Evolutionary conservation across 2,329 filamentous ascomycete species (phyloP), one percentile per base, ranked within the genome.

Genomic region (Chaetothyriales sp.): DNA sequence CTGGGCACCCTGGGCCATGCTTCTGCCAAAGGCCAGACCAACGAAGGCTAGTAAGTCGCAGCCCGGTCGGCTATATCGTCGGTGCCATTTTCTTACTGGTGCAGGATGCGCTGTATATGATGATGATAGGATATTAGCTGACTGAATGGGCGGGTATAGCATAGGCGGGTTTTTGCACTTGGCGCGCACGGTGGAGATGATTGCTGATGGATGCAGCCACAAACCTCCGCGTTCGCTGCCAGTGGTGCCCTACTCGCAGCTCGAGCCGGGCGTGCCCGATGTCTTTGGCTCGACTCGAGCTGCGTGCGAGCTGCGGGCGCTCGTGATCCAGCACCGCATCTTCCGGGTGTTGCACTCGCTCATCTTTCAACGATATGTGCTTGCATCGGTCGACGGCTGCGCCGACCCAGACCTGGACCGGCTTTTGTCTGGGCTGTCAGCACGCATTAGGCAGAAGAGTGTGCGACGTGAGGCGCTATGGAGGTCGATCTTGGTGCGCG

Each of bases 321-420:
- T 76, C 19, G 78, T 77, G 58, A 66, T 78, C 25, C 72, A 76
- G 52, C 75, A 77, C 58, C 69, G 74, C n/a, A 69, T 80, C 44
- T 77, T 75, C 13, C 76, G 73, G 51, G 72, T 76, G n/a, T 65
- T 80, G 49, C 77, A 73, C 6, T 73, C 73, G 58, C 70, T 75
- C 40, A 74, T 79, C 37, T 79, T 79, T 64, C 73, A 75, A 22
- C 77, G 76, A 1, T 80, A 78, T 66, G 59, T 80, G 20, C 80
- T 80, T 65, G 77, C 74, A 22, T 65, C 77, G 2, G 73, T 74
- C 33, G 70, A 72, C 46, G 66, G 73, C 33, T 75, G 75, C 58
- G 75, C 77, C 60, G 76, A 77, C 58, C 73, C 74, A n/a, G 51
- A 25, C 7, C 10, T 52, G 37, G 75, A 78, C 55, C 73, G 70